Conservation (phyloP, 495 filamentous ascomycete genomes). For the Xylaria sp. region DNA sequence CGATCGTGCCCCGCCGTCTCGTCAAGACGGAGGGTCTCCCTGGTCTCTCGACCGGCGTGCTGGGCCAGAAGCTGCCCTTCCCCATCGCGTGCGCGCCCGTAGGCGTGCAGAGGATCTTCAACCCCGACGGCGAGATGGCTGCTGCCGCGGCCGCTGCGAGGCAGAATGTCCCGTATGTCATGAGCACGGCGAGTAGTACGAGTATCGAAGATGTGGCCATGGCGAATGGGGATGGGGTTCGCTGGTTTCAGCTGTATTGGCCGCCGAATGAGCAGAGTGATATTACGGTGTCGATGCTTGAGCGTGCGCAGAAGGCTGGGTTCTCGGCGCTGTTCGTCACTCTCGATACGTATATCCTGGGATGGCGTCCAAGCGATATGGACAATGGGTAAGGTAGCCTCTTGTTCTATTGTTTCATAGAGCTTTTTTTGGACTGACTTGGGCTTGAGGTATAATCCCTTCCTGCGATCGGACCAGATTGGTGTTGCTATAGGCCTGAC, state of each 20-base stretch:
- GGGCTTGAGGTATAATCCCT: conserved; percentile 32
- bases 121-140: conserved; percentile 55
- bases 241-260: conserved; percentile 72
- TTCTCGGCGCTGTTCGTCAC: conserved; percentile 62
- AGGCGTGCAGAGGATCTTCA: conserved; percentile 57
- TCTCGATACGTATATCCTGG: conserved; percentile 61
- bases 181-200: conserved; percentile 50
- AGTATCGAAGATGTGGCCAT: conserved; percentile 51
- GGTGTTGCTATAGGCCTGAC: conserved; percentile 38
- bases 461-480: conserved; percentile 36
- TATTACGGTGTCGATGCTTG: conserved; percentile 63
- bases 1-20: conserved; percentile 45
- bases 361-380: conserved; percentile 67
- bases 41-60: conserved; percentile 15
- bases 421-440: neutral
- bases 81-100: conserved; percentile 42
- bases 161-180: conserved; percentile 54
- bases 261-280: conserved; percentile 55
- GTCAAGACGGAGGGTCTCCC: conserved; percentile 29
- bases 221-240: conserved; percentile 35
- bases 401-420: neutral
- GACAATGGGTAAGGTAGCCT: conserved; percentile 61
- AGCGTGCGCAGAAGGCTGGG: conserved; percentile 60
- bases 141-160: conserved; percentile 29
- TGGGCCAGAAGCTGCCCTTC: conserved; percentile 29